These are phyloP conservation scores for Pseudogymnoascus sp. DNA, from an alignment of 2,329 filamentous ascomycete genomes.

Conservation along the genomic window DNA sequence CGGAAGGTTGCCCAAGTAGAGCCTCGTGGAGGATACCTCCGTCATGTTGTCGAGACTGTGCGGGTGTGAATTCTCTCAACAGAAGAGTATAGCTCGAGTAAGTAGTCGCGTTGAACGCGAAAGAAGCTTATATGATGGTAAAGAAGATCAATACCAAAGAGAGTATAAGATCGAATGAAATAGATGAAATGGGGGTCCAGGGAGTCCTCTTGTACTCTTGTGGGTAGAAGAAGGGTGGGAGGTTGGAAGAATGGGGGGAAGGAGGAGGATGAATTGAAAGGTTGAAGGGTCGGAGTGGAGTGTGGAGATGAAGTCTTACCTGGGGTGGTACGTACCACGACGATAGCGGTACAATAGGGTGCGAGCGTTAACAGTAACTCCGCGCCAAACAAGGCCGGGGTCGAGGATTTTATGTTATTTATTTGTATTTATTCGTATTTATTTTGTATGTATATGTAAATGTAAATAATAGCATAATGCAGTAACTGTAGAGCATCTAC, in stretches of 20 bases:
- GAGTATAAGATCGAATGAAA: neutral
- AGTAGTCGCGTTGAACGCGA: neutral
- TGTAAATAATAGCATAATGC: neutral
- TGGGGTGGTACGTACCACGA: neutral
- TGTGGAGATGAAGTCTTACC: neutral
- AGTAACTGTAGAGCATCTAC: neutral
- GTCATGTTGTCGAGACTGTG: conserved; percentile 40
- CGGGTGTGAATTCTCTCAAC: neutral
- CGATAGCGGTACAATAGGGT: neutral
- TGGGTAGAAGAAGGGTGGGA: neutral
- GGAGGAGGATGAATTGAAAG: neutral
- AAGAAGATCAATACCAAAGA: neutral
- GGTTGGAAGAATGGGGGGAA: neutral
- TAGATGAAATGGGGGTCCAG: neutral
- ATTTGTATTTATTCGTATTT: too few relatives aligned
- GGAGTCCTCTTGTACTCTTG: neutral
- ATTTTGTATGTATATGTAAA: too few relatives aligned
- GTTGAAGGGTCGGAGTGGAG: neutral
- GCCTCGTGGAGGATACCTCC: conserved; percentile 89
- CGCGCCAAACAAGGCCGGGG: neutral
- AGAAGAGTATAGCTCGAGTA: neutral
- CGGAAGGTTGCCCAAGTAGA: conserved; percentile 96
- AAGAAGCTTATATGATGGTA: neutral
- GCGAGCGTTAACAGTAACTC: neutral
- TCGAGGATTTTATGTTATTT: neutral